These are phyloP conservation scores for Penicillium sp. DNA, from an alignment of 2,329 filamentous ascomycete genomes.

Conservation along the genomic window DNA sequence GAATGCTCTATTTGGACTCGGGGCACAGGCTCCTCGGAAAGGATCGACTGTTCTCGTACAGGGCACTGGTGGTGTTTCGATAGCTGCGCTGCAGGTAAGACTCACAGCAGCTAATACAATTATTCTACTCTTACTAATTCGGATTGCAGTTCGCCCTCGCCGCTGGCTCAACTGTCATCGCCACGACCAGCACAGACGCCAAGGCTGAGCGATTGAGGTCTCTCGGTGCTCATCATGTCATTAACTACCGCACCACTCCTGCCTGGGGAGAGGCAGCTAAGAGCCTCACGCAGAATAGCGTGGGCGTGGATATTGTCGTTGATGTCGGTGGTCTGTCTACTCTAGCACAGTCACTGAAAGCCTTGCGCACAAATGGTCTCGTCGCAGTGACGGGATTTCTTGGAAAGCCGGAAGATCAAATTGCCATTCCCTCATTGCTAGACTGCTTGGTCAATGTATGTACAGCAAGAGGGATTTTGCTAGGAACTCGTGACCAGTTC, in stretches of 20 bases:
- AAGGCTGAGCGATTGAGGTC: slow-evolving; percentile 54
- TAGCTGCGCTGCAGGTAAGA: slow-evolving; percentile 33
- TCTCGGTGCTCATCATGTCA: slow-evolving; percentile 56
- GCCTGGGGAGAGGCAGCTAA: slow-evolving; percentile 59
- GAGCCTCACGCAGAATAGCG: slow-evolving; percentile 47
- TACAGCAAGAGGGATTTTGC: slow-evolving; percentile 50
- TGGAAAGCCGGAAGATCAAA: slow-evolving; percentile 42
- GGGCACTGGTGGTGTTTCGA: slow-evolving; percentile 54
- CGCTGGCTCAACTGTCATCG: slow-evolving; percentile 58
- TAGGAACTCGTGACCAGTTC: slow-evolving; percentile 51
- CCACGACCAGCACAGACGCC: slow-evolving; percentile 54
- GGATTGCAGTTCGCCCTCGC: slow-evolving; percentile 41
- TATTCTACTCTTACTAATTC: not conserved
- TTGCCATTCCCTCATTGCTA: slow-evolving; percentile 25
- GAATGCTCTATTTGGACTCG: slow-evolving; percentile 56
- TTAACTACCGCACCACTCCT: slow-evolving; percentile 55
- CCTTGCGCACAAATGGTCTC: slow-evolving; percentile 51
- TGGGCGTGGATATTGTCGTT: slow-evolving; percentile 56
- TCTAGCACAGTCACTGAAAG: slow-evolving; percentile 47
- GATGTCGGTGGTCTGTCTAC: slow-evolving; percentile 60
- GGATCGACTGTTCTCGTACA: slow-evolving; percentile 49
- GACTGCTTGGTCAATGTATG: slow-evolving; percentile 46
- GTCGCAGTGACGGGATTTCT: slow-evolving; percentile 56
- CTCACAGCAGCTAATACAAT: too few relatives aligned
- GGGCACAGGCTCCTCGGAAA: slow-evolving; percentile 37